Evolutionary conservation across 306 rosid species (phyloP), one percentile per base, ranked within the genome.

Genomic region (Ormosia semicastrata): DNA sequence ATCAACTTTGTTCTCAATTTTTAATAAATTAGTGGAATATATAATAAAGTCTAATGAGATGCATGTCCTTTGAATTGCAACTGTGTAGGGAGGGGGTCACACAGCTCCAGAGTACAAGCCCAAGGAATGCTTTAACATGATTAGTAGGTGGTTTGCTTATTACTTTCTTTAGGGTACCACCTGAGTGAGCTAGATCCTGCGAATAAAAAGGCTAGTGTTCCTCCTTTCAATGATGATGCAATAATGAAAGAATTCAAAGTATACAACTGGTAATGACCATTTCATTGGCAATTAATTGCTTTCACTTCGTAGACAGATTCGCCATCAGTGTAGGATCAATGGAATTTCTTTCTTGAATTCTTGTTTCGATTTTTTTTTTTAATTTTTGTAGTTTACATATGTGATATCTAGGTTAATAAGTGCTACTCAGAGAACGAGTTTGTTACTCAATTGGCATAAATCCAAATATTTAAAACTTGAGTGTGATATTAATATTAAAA

Each of bases 21-120:
- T 7, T 59, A 72, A 5, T 64, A 36, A 76, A 18, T 76, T 4
- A 64, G 14, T 62, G 18, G 39, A 62, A 47, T 37, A 24, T 24
- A 24, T 24, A 2, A 57, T 34, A 47, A 46, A 9, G 17, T 56
- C 2, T 43, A 30, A 12, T 18, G 15, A 33, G 15, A 34, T 70
- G 33, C 39, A 14, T 11, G 59, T 14, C 8, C 36, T 32, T 1
- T 10, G 56, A 44, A 40, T 57, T 74, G 56, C 2, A 6, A 37
- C 11, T 65, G 43, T 62, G 65, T 70, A 84, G 90, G 90, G 86
- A 77, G 88, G 40, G 47, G 90, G 90, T 3, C 88, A 84, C 75
- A 67, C 76, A 59, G 88, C 90, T 50, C 77, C 88, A 72, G 79
- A 87, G 56, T 84, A 77, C 79, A 87, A 77, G 69, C 82, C 82